phyloP scores from a whole-genome alignment of 495 filamentous ascomycete genomes.

The Penicillium angulare region DNA sequence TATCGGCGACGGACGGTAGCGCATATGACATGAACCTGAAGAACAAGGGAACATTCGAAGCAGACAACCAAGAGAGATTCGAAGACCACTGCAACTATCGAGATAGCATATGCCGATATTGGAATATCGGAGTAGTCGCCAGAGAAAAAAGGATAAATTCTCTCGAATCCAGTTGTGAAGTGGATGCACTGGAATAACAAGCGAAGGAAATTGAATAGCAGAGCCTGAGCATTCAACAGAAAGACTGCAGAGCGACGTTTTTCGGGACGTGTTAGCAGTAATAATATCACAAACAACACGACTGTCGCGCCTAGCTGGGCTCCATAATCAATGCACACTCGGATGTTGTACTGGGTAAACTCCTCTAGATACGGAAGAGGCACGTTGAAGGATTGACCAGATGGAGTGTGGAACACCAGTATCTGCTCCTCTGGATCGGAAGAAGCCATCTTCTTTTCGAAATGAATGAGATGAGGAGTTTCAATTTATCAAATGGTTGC shows the following conservation, averaged over 20 bases:
- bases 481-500: neutral
- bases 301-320: slow-evolving; percentile 72
- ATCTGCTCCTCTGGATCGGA: slow-evolving; percentile 55
- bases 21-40: slow-evolving; percentile 71
- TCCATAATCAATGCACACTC: slow-evolving; percentile 65
- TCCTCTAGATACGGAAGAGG: slow-evolving; percentile 47
- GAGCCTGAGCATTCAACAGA: slow-evolving; percentile 59
- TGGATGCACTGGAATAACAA: slow-evolving; percentile 57
- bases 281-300: slow-evolving; percentile 62
- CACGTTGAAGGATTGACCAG: slow-evolving; percentile 55
- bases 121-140: slow-evolving; percentile 56
- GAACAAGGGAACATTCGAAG: slow-evolving; percentile 63
- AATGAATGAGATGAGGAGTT: neutral
- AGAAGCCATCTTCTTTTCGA: neutral
- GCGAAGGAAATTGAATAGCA: slow-evolving; percentile 60
- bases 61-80: slow-evolving; percentile 57
- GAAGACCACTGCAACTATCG: slow-evolving; percentile 53
- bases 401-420: slow-evolving; percentile 48
- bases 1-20: slow-evolving; percentile 43
- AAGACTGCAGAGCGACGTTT: slow-evolving; percentile 63
- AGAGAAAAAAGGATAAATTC: slow-evolving; percentile 58
- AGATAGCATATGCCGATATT: slow-evolving; percentile 46
- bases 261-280: slow-evolving; percentile 59
- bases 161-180: slow-evolving; percentile 55
- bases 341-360: slow-evolving; percentile 49